Evolutionary conservation across 1,284 basidiomycete species (phyloP), one percentile per base, ranked within the genome.

Genomic region (Farysia itapuensis): DNA sequence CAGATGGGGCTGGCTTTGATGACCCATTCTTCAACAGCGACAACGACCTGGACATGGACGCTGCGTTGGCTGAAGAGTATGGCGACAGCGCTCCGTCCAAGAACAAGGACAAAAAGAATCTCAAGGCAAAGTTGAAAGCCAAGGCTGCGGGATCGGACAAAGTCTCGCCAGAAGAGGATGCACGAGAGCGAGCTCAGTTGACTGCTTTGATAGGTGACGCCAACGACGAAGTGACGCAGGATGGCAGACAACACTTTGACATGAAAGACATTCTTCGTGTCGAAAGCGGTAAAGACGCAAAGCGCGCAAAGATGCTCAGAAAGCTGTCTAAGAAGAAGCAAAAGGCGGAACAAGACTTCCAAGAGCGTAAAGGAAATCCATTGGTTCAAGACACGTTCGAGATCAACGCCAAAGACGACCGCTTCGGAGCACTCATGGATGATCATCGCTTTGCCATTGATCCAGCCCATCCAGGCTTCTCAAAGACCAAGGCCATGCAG

Each of bases 401-500:
- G 37, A 85, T 98, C 66, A 82, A 99, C 73, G 84, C 90, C 45
- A 83, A 84, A 65, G 95, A 99, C 72, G 83, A 87, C 4, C 86
- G 95, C 21, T 98, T 98, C 82, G 84, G 84, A 63, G 86, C 84
- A 9, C 73, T 97, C 35, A 87, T 92, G 74, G 89, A 96, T 61
- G 89, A 98, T 72, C 85, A 91, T 68, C 83, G 86, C 33, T 98
- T 90, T 71, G 93, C 94, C 0, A 90, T 99, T 65, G 95, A 98
- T 77, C 94, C 95, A 16, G 90, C 85, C 36, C 90, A 97, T 79
- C 90, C 94, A 13, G 63, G 67, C 23, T 75, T 75, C 38, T 50
- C 70, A 19, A 69, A 73, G 64, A 76, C 74, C 6, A 64, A 72
- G 30, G 70, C 54, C 29, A 76, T 75, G 71, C 40, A 69, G 44